Conservation (phyloP, 495 filamentous ascomycete genomes). For the Aspergillus kassunensis region DNA sequence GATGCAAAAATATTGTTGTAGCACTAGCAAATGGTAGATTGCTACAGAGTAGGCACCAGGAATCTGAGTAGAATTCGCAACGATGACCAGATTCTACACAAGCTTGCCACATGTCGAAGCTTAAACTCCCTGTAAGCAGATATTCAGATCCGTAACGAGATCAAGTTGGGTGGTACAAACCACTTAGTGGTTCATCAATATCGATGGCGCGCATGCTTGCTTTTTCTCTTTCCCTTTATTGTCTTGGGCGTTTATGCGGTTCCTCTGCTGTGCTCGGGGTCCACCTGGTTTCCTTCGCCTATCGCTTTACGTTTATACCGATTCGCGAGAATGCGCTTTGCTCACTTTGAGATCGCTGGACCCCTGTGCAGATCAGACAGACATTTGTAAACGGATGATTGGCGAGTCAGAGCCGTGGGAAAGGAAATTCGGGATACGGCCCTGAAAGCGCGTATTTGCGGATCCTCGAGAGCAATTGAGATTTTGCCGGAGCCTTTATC, state of each 20-base stretch:
- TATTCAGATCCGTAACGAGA: neutral
- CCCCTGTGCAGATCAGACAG: neutral
- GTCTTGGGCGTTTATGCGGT: neutral
- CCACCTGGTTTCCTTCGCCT: neutral
- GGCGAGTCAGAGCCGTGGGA: neutral
- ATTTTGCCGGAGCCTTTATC: neutral
- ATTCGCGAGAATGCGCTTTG: neutral
- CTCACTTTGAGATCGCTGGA: neutral
- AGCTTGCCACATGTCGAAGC: neutral
- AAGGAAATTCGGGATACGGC: neutral
- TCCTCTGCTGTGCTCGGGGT: neutral
- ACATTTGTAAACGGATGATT: neutral
- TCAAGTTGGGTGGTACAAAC: neutral
- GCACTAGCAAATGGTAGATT: too few species aligned
- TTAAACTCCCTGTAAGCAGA: neutral
- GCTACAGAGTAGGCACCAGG: too few species aligned
- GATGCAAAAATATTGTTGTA: neutral
- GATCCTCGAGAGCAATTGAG: neutral
- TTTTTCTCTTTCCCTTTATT: neutral
- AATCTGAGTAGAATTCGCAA: too few species aligned
- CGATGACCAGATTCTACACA: too few species aligned
- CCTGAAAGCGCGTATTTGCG: neutral
- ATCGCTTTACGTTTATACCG: neutral
- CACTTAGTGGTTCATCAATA: neutral
- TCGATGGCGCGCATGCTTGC: neutral